Base-by-base conservation (phyloP, 2,329 filamentous ascomycete genomes). In the Paracoccidioides brasiliensis region DNA sequence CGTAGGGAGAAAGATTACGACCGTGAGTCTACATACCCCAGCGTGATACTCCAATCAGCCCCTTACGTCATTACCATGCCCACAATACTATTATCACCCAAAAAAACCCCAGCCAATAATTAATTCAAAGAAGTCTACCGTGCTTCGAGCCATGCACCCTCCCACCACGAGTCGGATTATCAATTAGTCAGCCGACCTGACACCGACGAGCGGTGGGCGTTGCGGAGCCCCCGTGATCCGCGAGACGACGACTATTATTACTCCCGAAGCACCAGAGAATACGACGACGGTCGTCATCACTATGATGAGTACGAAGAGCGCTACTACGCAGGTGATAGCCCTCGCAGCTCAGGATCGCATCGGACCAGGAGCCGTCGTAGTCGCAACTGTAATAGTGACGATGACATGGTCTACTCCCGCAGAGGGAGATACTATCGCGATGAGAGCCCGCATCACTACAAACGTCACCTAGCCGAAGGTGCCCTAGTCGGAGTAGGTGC, bases 201-300 rank as follows among this genome's bases (percentile, higher is more conserved):
- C 59, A 69, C 75, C 30, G 77, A 80, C 46, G 75, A 79, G 56
- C 70, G 72, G 42, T 70, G 70, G 57, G 61, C 78, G 45, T 70
- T 72, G 52, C 72, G 72, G 49, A 70, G 67, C 35, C 70, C 72
- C 60, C 59, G 64, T 42, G 69, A 73, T n/a, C 67, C 60, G n/a
- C 64, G 76, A 56, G 79, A 82, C 41, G 77, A 81, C 53, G 79
- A 81, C 57, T 82, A 83, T 64, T 83, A 81, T 63, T 82, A 82
- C 64, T 78, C 82, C 61, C 77, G 79, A 55, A 72, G 76, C 44
- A 70, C 78, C 45, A 75, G 77, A 55, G 78, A 82, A 63, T 72
- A 79, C 43, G 78, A 80, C 56, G 73, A 76, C 33, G 74, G 70
- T 54, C 69, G 71, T 58, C 49, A 41, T 33, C 28, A 67, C 70